A percentile compares a stretch with the other conserved stretches of the same genome.
Conservation (phyloP, 805 yeast genomes). For the Candida ficus region DNA sequence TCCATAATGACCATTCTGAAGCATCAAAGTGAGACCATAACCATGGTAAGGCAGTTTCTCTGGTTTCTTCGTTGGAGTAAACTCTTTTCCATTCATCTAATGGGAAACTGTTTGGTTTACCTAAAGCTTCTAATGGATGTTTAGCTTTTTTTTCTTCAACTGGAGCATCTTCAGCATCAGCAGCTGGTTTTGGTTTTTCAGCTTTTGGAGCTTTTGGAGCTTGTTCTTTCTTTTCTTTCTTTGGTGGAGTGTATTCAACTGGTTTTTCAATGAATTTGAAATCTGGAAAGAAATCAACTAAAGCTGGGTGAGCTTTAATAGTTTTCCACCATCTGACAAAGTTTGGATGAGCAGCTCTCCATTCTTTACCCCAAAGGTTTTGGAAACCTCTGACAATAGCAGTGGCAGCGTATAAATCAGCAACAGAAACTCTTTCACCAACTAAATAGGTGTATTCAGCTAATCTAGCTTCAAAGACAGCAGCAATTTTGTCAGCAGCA, state of each 20-base stretch:
- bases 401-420: slow-evolving; percentile 57
- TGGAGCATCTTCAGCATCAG: slow-evolving; percentile 35
- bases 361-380: slow-evolving; percentile 55
- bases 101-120: slow-evolving; percentile 58
- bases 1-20: slow-evolving; percentile 91
- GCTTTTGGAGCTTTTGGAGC: slow-evolving; percentile 31
- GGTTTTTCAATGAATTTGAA: slow-evolving; percentile 61
- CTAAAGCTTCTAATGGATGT: slow-evolving; percentile 87
- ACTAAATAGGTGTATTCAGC: slow-evolving; percentile 60
- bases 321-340: slow-evolving; percentile 70
- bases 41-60: slow-evolving; percentile 92
- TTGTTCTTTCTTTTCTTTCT: slow-evolving; percentile 50
- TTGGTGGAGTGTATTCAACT: slow-evolving; percentile 63
- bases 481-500: slow-evolving; percentile 34
- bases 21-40: slow-evolving; percentile 96
- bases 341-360: slow-evolving; percentile 60
- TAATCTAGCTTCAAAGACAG: slow-evolving; percentile 52
- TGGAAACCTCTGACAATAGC: slow-evolving; percentile 50
- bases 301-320: slow-evolving; percentile 38
- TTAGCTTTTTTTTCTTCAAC: slow-evolving; percentile 70
- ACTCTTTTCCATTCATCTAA: slow-evolving; percentile 94
- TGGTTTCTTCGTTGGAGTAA: slow-evolving; percentile 96
- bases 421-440: slow-evolving; percentile 60
- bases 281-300: slow-evolving; percentile 44
- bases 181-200: slow-evolving; percentile 31